Conservation (phyloP, 2,329 filamentous ascomycete species). For the Diaporthe destruens region DNA sequence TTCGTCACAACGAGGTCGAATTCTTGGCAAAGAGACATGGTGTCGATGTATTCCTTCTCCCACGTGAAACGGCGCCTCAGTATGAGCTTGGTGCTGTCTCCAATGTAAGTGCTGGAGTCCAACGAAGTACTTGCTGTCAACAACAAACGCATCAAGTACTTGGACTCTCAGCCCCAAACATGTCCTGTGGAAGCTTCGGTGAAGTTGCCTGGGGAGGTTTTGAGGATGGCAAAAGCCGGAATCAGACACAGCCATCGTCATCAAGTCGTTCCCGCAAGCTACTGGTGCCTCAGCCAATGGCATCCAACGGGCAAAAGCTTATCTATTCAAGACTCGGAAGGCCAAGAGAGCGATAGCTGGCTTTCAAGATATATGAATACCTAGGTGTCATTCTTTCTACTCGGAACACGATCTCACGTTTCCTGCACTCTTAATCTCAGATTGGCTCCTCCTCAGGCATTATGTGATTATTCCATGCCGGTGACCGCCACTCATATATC, state of each 20-base stretch:
- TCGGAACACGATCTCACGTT: too few species aligned
- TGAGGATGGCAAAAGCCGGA: too few species aligned
- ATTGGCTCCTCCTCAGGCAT: too few species aligned
- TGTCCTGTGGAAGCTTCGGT: neutral
- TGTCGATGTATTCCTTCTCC: neutral
- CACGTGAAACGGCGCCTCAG: too few species aligned
- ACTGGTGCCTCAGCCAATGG: slow-evolving; percentile 18
- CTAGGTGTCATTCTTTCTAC: too few species aligned
- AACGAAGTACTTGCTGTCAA: neutral
- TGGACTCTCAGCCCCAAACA: neutral
- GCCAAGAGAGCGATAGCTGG: neutral
- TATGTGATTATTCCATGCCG: too few species aligned
- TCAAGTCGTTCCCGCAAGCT: slow-evolving; percentile 5
- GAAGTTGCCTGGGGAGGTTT: neutral
- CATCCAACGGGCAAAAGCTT: slow-evolving; percentile 18
- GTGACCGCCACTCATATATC: too few species aligned
- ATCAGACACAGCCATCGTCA: neutral
- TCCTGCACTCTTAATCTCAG: neutral
- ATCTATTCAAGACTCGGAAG: neutral
- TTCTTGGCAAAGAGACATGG: slow-evolving; percentile 32
- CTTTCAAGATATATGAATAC: too few species aligned
- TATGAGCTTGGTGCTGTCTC: neutral
- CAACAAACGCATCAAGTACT: accelerated
- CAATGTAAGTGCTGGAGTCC: neutral
- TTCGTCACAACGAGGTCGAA: slow-evolving; percentile 59